Evolutionary conservation across 805 yeast species (phyloP).

Genomic region (Cephaloascus albidus): DNA sequence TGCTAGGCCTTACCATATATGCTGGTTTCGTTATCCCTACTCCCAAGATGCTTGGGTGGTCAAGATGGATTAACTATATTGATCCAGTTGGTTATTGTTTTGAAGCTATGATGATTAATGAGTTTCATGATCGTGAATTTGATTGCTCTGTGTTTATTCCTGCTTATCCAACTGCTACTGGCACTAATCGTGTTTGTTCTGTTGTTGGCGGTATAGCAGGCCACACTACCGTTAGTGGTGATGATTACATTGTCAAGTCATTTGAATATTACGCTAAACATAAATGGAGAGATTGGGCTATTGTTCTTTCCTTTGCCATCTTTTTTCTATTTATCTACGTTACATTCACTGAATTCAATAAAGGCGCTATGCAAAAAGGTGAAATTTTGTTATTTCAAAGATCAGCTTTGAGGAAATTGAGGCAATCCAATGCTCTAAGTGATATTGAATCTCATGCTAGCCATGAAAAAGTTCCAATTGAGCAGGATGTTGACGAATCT

Average conservation of each 20-base stretch:
- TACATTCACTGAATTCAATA: conserved; percentile 43
- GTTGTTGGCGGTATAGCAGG: conserved; percentile 16
- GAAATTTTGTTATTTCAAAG: conserved; percentile 55
- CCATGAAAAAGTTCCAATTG: conserved; percentile 8
- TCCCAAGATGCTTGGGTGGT: conserved; percentile 52
- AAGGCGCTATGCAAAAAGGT: conserved; percentile 62
- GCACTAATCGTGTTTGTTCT: conserved; percentile 10
- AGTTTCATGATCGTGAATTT: conserved; percentile 37
- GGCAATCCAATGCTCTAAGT: conserved; percentile 19
- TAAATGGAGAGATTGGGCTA: conserved; percentile 61
- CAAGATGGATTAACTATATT: conserved; percentile 54
- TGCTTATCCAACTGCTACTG: conserved; percentile 12
- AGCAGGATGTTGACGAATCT: conserved; percentile 7
- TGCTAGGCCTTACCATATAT: conserved; percentile 38
- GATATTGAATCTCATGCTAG: conserved; percentile 15
- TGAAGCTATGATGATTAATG: conserved; percentile 50
- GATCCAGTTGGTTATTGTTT: conserved; percentile 51
- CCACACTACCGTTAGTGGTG: conserved; percentile 12
- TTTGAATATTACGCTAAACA: conserved; percentile 35
- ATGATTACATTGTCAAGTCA: conserved; percentile 22
- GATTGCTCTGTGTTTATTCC: conserved; percentile 42
- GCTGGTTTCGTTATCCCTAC: conserved; percentile 54
- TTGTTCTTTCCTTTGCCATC: conserved; percentile 43
- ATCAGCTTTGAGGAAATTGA: conserved; percentile 35
- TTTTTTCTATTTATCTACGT: conserved; percentile 49